These are phyloP conservation scores for Asclepias syriaca DNA, from an alignment of 257 asterid genomes.

Conservation along the genomic window DNA sequence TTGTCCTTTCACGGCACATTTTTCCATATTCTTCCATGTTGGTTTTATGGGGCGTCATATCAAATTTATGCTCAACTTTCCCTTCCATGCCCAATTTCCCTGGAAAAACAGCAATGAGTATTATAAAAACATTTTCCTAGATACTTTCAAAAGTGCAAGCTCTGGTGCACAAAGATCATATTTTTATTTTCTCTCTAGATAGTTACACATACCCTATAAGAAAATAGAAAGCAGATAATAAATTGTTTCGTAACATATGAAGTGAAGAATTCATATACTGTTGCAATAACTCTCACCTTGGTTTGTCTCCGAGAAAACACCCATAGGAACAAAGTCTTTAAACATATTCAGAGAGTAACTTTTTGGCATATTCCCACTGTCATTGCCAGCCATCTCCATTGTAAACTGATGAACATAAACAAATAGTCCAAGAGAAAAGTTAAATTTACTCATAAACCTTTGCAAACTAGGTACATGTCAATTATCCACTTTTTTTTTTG, in stretches of 20 bases:
- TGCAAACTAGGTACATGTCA: neutral
- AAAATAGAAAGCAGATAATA: neutral
- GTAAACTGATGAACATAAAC: constrained; percentile 47
- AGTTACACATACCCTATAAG: neutral
- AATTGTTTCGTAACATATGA: neutral
- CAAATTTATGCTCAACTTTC: constrained; percentile 89
- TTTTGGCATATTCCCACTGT: constrained; percentile 53
- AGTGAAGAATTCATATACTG: neutral
- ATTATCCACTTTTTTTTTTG: too few relatives aligned
- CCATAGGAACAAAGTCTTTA: constrained; percentile 90
- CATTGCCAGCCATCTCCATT: constrained; percentile 83
- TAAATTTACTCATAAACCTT: neutral
- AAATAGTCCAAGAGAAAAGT: constrained; percentile 2
- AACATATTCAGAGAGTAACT: constrained; percentile 79
- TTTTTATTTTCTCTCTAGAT: neutral
- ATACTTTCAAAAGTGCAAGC: neutral
- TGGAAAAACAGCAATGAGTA: constrained; percentile 11
- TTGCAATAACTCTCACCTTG: constrained; percentile 43
- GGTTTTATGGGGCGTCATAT: constrained; percentile 69
- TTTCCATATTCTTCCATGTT: constrained; percentile 58
- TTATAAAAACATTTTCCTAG: neutral
- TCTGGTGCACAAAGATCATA: neutral
- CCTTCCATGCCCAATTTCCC: constrained; percentile 58
- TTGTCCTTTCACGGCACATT: constrained; percentile 94
- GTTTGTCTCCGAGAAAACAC: constrained; percentile 61